phyloP scores from a whole-genome alignment of 495 filamentous ascomycete genomes.

The Xylaria sp. region DNA sequence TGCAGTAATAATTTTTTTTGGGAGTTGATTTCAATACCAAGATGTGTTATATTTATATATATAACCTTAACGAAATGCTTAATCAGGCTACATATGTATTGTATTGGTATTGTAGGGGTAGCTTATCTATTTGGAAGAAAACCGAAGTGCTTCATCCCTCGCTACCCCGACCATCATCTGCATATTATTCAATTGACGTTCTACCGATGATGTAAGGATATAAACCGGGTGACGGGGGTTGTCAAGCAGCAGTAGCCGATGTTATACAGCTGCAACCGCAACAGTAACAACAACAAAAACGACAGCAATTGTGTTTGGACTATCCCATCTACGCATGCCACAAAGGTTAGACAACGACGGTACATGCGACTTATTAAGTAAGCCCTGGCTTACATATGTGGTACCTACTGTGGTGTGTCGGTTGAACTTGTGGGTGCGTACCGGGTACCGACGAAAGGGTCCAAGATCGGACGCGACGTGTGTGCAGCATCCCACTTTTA shows the following conservation, averaged over 20 bases:
- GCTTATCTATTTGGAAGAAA: neutral
- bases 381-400: slow-evolving; percentile 7
- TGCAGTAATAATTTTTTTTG: slow-evolving; percentile 15
- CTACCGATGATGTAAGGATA: neutral
- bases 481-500: slow-evolving; percentile 24
- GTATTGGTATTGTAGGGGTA: neutral
- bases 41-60: too few relatives aligned
- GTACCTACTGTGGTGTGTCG: neutral
- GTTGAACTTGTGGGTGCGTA: slow-evolving; percentile 7
- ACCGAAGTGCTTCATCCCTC: neutral
- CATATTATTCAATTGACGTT: neutral
- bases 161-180: too few relatives aligned
- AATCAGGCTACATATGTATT: neutral
- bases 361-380: neutral
- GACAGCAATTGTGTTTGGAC: neutral
- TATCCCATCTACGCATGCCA: neutral
- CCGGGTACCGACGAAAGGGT: slow-evolving; percentile 19
- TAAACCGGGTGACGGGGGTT: neutral
- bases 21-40: neutral
- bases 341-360: neutral
- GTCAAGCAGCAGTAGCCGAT: neutral
- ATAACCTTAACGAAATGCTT: neutral
- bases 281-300: neutral
- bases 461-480: slow-evolving; percentile 21
- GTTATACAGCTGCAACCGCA: neutral